Evolutionary conservation across 495 filamentous ascomycete genomes (phyloP).

Genomic region (Neurospora sp.): DNA sequence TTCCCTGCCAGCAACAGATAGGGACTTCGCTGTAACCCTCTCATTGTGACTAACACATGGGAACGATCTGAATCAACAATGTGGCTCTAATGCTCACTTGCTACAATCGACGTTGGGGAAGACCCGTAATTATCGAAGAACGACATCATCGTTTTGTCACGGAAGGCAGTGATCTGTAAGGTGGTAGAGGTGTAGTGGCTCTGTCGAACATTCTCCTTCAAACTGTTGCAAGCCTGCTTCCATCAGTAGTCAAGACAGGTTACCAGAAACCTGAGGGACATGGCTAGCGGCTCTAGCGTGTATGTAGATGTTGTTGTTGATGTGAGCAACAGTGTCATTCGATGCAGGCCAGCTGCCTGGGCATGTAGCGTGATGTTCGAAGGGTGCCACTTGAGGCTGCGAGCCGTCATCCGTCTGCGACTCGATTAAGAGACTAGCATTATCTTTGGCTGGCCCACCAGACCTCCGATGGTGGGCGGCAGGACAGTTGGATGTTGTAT

Average conservation of each 20-base stretch:
- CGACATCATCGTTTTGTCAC: not conserved
- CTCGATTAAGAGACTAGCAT: not conserved
- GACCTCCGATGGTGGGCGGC: not conserved
- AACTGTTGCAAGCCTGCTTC: not conserved
- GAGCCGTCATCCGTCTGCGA: not conserved
- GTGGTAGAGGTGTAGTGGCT: not conserved
- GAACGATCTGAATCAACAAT: not conserved
- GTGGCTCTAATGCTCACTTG: not conserved
- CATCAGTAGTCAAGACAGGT: not conserved
- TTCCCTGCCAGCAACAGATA: not conserved
- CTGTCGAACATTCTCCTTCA: not conserved
- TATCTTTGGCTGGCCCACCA: not conserved
- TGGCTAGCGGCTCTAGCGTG: not conserved
- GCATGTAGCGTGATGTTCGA: not conserved
- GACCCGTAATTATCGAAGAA: not conserved
- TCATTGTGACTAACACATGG: not conserved
- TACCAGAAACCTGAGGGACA: not conserved
- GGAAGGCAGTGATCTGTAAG: not conserved
- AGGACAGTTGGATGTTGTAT: not conserved
- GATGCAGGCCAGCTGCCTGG: not conserved
- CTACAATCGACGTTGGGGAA: not conserved
- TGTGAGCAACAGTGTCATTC: not conserved
- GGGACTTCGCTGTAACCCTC: not conserved
- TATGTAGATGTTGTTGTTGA: not conserved
- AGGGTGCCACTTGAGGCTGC: not conserved